Conservation (phyloP, 257 asterid genomes). For the Plectranthus barbatus region DNA sequence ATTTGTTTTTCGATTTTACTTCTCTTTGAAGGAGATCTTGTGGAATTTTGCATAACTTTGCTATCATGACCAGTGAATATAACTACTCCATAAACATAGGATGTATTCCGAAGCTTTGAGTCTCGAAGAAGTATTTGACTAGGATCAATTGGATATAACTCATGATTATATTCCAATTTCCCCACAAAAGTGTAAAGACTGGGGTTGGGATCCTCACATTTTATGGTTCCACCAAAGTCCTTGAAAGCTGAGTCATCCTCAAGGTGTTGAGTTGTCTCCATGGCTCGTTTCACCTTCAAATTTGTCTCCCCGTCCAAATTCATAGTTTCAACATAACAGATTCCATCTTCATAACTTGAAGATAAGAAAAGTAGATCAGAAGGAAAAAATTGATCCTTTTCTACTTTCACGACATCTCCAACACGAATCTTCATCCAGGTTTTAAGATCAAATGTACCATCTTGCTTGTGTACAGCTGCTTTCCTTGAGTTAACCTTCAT, state of each 20-base stretch:
- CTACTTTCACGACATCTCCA: slow-evolving; percentile 84
- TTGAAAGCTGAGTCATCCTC: slow-evolving; percentile 59
- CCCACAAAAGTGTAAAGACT: slow-evolving; percentile 85
- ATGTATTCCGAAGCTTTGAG: slow-evolving; percentile 88
- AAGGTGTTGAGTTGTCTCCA: slow-evolving; percentile 56
- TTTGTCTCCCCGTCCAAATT: slow-evolving; percentile 96
- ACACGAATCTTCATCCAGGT: slow-evolving; percentile 93
- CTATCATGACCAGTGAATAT: slow-evolving; percentile 87
- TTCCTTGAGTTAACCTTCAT: slow-evolving; percentile 88
- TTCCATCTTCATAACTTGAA: slow-evolving; percentile 87
- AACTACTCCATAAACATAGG: slow-evolving; percentile 75
- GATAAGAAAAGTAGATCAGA: slow-evolving; percentile 85
- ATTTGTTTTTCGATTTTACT: slow-evolving; percentile 80
- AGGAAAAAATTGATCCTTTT: slow-evolving; percentile 83
- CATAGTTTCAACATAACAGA: slow-evolving; percentile 95
- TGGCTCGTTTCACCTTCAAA: slow-evolving; percentile 79
- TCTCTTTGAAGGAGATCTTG: slow-evolving; percentile 89
- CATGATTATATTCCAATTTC: slow-evolving; percentile 59
- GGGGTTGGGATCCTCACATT: slow-evolving; percentile 91
- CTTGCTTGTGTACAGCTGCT: slow-evolving; percentile 50
- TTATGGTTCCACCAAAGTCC: slow-evolving; percentile 63
- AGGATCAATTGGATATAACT: slow-evolving; percentile 78
- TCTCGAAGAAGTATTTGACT: slow-evolving; percentile 87
- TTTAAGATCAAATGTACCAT: slow-evolving; percentile 55
- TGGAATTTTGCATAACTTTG: slow-evolving; percentile 92